Base-by-base conservation (phyloP, 306 rosid species). In the Acacia melanoxylon region DNA sequence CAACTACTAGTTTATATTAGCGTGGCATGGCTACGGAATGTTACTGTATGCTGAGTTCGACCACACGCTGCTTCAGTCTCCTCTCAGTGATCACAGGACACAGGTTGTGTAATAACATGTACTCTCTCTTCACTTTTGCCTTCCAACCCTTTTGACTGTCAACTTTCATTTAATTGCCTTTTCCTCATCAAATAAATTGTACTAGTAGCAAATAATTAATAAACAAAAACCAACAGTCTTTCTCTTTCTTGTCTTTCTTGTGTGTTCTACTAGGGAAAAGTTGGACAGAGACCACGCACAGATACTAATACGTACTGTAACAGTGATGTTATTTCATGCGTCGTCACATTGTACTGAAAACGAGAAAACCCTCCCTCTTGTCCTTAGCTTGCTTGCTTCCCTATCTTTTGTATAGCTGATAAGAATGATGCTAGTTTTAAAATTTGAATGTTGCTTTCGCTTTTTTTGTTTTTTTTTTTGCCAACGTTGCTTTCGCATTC, bases 121-220 rank as follows among this genome's bases (percentile, higher is more conserved):
- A 67, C 62, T 56, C 13, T n/a, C 2, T 4, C 24, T 16, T 2
- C 45, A 0, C 9, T 17, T 35, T 35, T 24, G 68, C 35, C 22
- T 83, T 78, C 10, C 66, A 51, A 62, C 24, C 77, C 44, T 17
- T 85, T 81, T 77, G 80, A 85, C 87, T 40, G 35, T 14, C 35
- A 13, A 19, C 45, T 6, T 44, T 69, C 8, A 37, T 5, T 37
- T 37, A 37, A 6, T 12, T 2, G 12, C 35, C 40, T 41, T 40
- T 35, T 6, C 22, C 17, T 42, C 33, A 24, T 4, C n/a, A 67
- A 17, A 25, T 20, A n/a, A 35, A 63, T 37, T 35, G 6, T 8
- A 29, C 31, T 29, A 29, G 31, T 29, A 42, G 46, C 29, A 6
- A 22, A 45, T 7, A n/a, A 62, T 17, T 17, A 20, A 54, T 35